Conservation (phyloP, 2,329 filamentous ascomycete genomes). For the Diaporthe sp. region DNA sequence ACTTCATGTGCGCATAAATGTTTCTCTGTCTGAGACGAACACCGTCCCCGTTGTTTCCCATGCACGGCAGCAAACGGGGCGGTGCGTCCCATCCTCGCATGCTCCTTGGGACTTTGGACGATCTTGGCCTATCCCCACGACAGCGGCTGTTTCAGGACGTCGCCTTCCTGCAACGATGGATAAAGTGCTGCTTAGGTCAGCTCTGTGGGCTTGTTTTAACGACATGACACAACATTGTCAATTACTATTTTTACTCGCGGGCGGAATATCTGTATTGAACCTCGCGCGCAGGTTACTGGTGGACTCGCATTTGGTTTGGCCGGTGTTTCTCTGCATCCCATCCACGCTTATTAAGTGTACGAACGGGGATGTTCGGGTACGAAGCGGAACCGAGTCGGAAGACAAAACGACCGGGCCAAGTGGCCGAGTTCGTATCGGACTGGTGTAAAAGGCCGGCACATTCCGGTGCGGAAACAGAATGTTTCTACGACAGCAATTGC, state of each 20-base stretch:
- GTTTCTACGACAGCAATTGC: background rate
- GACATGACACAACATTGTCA: background rate
- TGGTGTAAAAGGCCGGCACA: no score
- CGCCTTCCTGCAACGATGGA: background rate
- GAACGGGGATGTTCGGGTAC: background rate
- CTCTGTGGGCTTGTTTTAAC: constrained; percentile 3
- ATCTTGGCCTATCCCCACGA: constrained; percentile 19
- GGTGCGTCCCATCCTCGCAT: constrained; percentile 7
- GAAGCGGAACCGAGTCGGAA: background rate
- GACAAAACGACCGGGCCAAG: background rate
- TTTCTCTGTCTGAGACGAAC: constrained; percentile 30
- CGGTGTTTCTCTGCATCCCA: background rate
- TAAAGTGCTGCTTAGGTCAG: constrained; percentile 24
- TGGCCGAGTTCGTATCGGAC: background rate
- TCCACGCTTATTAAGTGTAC: background rate
- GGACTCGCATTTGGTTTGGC: background rate
- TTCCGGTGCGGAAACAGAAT: background rate
- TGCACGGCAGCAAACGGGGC: background rate
- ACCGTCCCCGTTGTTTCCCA: constrained; percentile 15
- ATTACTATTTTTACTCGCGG: background rate
- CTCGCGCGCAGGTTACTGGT: background rate
- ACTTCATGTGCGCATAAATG: constrained; percentile 15
- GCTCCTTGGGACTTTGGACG: background rate
- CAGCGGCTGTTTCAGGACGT: constrained; percentile 28
- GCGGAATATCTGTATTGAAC: background rate